phyloP scores from a whole-genome alignment of 345 rosid genomes.

The Aethionema arabicum region DNA sequence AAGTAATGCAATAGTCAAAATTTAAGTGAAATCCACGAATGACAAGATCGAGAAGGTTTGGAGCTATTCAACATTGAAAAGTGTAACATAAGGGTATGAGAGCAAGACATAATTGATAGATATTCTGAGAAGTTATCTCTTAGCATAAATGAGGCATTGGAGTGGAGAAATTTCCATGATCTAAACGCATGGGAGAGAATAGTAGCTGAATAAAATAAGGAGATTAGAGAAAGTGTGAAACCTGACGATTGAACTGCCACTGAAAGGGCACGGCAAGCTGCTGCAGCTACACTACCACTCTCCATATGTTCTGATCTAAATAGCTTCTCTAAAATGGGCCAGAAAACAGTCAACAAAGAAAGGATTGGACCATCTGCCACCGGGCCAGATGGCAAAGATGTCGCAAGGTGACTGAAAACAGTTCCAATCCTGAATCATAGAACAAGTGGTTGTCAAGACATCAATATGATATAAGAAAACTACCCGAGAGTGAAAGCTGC shows the following conservation, averaged over 20 bases:
- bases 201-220: constrained; percentile 1
- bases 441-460: constrained; percentile 16
- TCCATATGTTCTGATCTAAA: constrained; percentile 82
- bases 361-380: constrained; percentile 65
- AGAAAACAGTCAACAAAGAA: constrained; percentile 63
- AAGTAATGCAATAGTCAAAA: constrained; percentile 35
- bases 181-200: constrained; percentile 11
- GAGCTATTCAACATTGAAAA: constrained; percentile 9
- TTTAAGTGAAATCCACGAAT: constrained; percentile 7
- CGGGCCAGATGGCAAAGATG: constrained; percentile 46
- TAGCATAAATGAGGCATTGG: not conserved
- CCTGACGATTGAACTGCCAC: constrained; percentile 93
- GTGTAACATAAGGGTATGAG: not conserved
- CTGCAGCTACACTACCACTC: constrained; percentile 68
- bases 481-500: constrained; percentile 18
- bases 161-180: constrained; percentile 14
- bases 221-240: constrained; percentile 34
- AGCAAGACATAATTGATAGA: constrained; percentile 5
- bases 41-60: not conserved
- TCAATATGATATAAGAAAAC: constrained; percentile 17
- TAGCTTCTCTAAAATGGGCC: constrained; percentile 91
- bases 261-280: constrained; percentile 92
- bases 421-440: constrained; percentile 70
- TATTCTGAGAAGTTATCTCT: constrained; percentile 13
- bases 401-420: constrained; percentile 73